A percentile compares a stretch with the other conserved stretches of the same genome.
These are phyloP conservation scores for Teunomyces barrocoloradensis DNA, from an alignment of 805 yeast species.

Conservation along the genomic window DNA sequence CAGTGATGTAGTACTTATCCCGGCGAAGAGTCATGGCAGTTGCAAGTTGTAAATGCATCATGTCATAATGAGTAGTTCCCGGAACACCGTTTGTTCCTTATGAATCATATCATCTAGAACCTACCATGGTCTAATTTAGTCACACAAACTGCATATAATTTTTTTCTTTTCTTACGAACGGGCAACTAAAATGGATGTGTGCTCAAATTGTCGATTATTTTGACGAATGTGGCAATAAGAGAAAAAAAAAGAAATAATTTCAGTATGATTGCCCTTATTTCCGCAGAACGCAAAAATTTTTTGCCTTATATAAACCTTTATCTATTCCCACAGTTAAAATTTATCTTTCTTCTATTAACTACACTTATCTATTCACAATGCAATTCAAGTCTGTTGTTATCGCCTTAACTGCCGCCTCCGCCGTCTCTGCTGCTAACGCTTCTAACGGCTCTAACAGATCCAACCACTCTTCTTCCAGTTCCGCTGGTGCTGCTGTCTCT, in stretches of 20 bases:
- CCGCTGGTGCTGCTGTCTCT: constrained; percentile 22
- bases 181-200: not conserved
- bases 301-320: constrained; percentile 1
- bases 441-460: constrained; percentile 15
- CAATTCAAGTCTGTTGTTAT: constrained; percentile 26
- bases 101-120: not conserved
- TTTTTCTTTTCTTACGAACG: not conserved
- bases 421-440: constrained; percentile 20
- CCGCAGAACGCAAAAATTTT: constrained; percentile 3
- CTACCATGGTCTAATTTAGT: not conserved
- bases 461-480: constrained; percentile 13
- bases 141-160: not conserved
- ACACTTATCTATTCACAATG: constrained; percentile 14
- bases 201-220: not conserved
- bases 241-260: not conserved
- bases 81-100: not conserved
- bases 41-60: not conserved
- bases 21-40: not conserved
- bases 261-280: not conserved
- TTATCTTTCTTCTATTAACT: not conserved
- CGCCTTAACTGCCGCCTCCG: constrained; percentile 30
- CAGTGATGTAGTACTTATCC: not conserved
- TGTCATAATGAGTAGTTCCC: not conserved
- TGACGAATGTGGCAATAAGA: not conserved
- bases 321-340: not conserved